Conservation (phyloP, 2,329 filamentous ascomycete species). For the Penicillium sp. region DNA sequence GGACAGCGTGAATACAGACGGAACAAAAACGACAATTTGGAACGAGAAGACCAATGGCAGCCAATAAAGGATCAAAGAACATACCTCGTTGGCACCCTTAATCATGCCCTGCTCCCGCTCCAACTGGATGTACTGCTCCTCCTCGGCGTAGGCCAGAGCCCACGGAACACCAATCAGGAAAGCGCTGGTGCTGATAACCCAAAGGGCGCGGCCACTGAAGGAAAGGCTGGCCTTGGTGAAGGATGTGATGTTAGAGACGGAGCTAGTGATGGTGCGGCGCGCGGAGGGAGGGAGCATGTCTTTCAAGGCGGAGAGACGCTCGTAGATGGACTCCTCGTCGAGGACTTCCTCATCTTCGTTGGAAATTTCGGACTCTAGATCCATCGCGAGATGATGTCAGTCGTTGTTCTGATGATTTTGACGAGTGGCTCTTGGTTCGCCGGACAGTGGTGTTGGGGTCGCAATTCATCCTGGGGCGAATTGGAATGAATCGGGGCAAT, state of each 20-base stretch:
- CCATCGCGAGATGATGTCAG: slow-evolving; percentile 5
- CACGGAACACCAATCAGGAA: slow-evolving; percentile 90
- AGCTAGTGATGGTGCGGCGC: slow-evolving; percentile 65
- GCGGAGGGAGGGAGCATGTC: slow-evolving; percentile 74
- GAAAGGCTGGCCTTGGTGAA: slow-evolving; percentile 48
- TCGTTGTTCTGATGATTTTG: slow-evolving; percentile 7
- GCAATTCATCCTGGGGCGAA: background rate
- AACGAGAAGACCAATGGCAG: background rate
- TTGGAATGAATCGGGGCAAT: background rate
- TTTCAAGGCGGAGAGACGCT: slow-evolving; percentile 69
- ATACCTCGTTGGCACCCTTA: slow-evolving; percentile 79
- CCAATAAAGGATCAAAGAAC: slow-evolving; percentile 23
- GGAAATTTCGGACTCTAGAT: slow-evolving; percentile 76
- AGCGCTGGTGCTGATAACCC: slow-evolving; percentile 86
- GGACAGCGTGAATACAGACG: background rate
- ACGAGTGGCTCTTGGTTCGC: background rate
- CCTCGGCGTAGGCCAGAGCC: slow-evolving; percentile 88
- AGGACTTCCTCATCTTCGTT: slow-evolving; percentile 66
- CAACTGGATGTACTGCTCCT: slow-evolving; percentile 96
- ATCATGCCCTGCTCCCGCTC: slow-evolving; percentile 97
- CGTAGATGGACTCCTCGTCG: slow-evolving; percentile 61
- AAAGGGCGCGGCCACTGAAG: slow-evolving; percentile 82
- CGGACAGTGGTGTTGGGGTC: background rate
- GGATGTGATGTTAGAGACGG: slow-evolving; percentile 47
- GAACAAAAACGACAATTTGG: background rate